These are phyloP conservation scores for Plasmodium knowlesi DNA, from an alignment of 169 alveolate species.

Conservation along the genomic window DNA sequence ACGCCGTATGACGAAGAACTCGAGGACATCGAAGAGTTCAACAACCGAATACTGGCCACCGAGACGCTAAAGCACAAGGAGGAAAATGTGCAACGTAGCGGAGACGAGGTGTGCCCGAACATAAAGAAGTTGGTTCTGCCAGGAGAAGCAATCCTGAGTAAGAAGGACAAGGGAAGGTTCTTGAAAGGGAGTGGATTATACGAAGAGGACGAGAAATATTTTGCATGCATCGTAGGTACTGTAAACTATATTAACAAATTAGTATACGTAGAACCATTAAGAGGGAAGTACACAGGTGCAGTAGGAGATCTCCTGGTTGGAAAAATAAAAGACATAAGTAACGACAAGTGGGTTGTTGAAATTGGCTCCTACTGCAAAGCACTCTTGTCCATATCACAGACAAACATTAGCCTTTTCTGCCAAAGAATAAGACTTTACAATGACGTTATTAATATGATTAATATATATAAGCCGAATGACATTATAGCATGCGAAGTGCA, in stretches of 20 bases:
- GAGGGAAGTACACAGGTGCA: constrained; percentile 87
- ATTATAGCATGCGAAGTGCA: constrained; percentile 94
- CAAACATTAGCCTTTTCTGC: constrained; percentile 91
- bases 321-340: constrained; percentile 83
- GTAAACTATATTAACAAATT: constrained; percentile 85
- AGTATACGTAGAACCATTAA: constrained; percentile 87
- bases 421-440: constrained; percentile 92
- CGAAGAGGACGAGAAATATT: constrained; percentile 57
- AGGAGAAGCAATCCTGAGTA: constrained; percentile 66
- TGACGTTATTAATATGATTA: constrained; percentile 92
- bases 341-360: constrained; percentile 92
- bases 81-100: constrained; percentile 12
- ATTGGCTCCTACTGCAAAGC: constrained; percentile 91
- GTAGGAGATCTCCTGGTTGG: constrained; percentile 91
- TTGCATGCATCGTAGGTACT: constrained; percentile 63
- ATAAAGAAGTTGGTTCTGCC: constrained; percentile 69
- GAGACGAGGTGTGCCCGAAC: constrained; percentile 49
- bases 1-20: constrained; percentile 74
- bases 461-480: constrained; percentile 90
- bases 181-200: constrained; percentile 73
- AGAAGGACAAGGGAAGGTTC: constrained; percentile 53
- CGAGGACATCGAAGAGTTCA: constrained; percentile 67
- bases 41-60: constrained; percentile 21
- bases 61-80: constrained; percentile 52
- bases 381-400: constrained; percentile 90